Percentiles rank a stretch among this genome's conserved stretches.
phyloP scores from a whole-genome alignment of 441 rosid genomes.

The Croton laevigatus region DNA sequence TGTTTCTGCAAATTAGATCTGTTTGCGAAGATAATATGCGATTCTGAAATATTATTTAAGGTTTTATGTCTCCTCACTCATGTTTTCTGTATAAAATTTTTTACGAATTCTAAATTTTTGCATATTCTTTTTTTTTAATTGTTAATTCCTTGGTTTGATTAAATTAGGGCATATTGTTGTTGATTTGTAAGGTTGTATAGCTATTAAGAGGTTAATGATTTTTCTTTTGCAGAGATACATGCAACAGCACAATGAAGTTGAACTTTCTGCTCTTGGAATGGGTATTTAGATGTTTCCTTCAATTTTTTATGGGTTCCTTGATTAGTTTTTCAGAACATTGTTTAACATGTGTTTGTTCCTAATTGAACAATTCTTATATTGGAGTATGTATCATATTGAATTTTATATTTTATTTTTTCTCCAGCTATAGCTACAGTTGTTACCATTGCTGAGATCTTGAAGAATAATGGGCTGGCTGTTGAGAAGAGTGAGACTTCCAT shows the following conservation, averaged over 20 bases:
- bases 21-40: background rate
- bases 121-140: background rate
- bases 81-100: background rate
- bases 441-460: slow-evolving; percentile 74
- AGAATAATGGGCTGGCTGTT: slow-evolving; percentile 72
- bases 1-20: background rate
- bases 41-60: background rate
- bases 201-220: background rate
- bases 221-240: slow-evolving; percentile 68
- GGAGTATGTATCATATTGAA: no score
- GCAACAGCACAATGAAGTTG: slow-evolving; percentile 90
- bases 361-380: background rate
- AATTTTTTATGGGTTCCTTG: background rate
- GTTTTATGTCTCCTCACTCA: background rate
- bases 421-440: slow-evolving; percentile 76
- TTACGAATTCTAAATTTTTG: background rate
- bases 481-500: slow-evolving; percentile 56
- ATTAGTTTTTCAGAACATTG: no score
- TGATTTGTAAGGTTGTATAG: background rate
- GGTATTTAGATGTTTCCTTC: slow-evolving; percentile 37
- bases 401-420: background rate
- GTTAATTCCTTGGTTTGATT: background rate
- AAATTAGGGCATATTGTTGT: background rate
- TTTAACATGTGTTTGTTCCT: no score
- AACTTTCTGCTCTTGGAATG: slow-evolving; percentile 95